Evolutionary conservation across 169 alveolate species (phyloP), one percentile per base, ranked within the genome.

Genomic region (Eimeria falciformis): DNA sequence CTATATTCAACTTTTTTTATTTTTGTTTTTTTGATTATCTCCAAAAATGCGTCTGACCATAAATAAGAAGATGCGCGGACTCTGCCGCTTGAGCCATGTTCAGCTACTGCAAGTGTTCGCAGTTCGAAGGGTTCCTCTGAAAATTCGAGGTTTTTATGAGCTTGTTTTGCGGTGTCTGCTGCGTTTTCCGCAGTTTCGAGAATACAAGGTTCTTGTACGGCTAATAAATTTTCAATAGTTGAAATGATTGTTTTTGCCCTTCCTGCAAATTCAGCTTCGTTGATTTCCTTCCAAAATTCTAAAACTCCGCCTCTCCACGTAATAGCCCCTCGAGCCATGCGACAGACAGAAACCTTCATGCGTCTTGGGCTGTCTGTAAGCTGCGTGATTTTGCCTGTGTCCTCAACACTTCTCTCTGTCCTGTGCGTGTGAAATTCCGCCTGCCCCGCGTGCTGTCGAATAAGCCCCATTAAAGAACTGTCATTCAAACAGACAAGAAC

Each of bases 401-500:
- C 78, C 55, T 33, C 9, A 23, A 11, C 78, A 40, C 62, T 7
- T 73, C 5, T 43, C 43, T 53, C 58, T 73, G 58, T n/a, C 55
- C 17, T 33, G 25, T 73, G 83, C 58, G n/a, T 17, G 2, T 23
- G 46, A 45, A 5, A 2, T 14, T 14, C 69, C 23, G 66, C 25
- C 33, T 45, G 66, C 1, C 62, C 69, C 14, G 66, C 69, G 40
- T 78, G 68, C 43, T 86, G 92, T 43, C 58, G 66, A 47, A 86
- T 58, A 25, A 86, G 55, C 11, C 77, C 85, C 50, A 68, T 66
- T 53, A 86, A 73, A 23, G 92, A 86, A 73, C 40, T 77, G 56
- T 86, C 92, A n/a, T 78, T 86, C 14, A 58, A n/a, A 27, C 65
- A 53, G 9, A 86, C 77, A 1, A 86, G 9, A 29, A 86, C 92